Evolutionary conservation across 768 basidiomycete species (phyloP).

Genomic region (Clitopilus passeckerianus): DNA sequence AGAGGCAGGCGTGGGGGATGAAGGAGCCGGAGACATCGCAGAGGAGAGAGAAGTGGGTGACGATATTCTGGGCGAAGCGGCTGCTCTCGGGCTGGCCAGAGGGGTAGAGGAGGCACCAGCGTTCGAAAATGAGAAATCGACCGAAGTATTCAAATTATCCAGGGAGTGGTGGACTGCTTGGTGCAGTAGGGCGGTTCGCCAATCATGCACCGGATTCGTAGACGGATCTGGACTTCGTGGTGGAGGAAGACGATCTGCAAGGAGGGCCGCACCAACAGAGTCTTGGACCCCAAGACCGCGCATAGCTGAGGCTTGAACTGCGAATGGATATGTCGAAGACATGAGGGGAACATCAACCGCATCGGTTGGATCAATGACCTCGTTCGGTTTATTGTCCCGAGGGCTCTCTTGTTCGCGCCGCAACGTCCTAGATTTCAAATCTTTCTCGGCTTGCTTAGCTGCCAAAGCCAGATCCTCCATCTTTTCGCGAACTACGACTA

Average conservation of each 20-base stretch:
- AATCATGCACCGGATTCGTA: conserved; percentile 53
- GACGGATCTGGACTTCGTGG: conserved; percentile 61
- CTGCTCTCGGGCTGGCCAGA: conserved; percentile 12
- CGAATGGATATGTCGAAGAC: conserved; percentile 64
- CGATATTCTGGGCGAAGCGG: conserved; percentile 4
- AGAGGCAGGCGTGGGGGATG: conserved; percentile 6
- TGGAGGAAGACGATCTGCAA: conserved; percentile 72
- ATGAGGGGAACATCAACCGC: conserved; percentile 74
- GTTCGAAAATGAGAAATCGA: conserved; percentile 40
- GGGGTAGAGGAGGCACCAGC: conserved; percentile 33
- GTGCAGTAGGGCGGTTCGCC: conserved; percentile 72
- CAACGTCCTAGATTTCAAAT: conserved; percentile 53
- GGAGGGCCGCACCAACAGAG: conserved; percentile 68
- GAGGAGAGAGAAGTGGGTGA: conserved; percentile 2
- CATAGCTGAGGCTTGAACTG: conserved; percentile 69
- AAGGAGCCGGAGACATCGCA: background rate
- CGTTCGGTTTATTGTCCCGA: conserved; percentile 34
- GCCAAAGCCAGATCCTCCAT: conserved; percentile 67
- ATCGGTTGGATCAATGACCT: conserved; percentile 81
- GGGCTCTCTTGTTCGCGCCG: conserved; percentile 42
- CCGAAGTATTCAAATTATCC: conserved; percentile 39
- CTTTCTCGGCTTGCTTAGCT: conserved; percentile 71
- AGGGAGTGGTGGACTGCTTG: conserved; percentile 79
- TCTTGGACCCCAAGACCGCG: conserved; percentile 72
- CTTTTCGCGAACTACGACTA: conserved; percentile 81